These are phyloP conservation scores for Coemansia sp. DNA, from an alignment of 192 early-diverging fungal species.

Conservation along the genomic window DNA sequence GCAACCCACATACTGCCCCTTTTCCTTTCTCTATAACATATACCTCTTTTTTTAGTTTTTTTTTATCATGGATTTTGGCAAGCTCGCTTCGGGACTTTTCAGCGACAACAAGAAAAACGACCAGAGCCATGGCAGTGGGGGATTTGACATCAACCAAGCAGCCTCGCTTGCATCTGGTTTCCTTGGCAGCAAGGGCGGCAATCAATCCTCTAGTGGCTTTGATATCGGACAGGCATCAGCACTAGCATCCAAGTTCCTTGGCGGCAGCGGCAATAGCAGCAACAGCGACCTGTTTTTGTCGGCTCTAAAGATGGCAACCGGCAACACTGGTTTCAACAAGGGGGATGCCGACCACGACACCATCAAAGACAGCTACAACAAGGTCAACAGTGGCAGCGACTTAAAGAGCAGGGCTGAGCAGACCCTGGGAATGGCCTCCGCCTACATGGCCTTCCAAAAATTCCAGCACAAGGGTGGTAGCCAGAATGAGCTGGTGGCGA, in stretches of 20 bases:
- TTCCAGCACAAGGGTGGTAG: slow-evolving; percentile 29
- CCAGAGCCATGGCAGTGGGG: background rate
- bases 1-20: background rate
- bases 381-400: slow-evolving; percentile 11
- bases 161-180: slow-evolving; percentile 27
- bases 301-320: slow-evolving; percentile 34
- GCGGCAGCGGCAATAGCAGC: slow-evolving; percentile 4
- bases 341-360: slow-evolving; percentile 27
- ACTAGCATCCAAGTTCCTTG: slow-evolving; percentile 30
- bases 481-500: slow-evolving; percentile 41
- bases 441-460: slow-evolving; percentile 45
- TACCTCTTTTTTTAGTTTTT: background rate
- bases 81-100: slow-evolving; percentile 18
- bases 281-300: slow-evolving; percentile 15
- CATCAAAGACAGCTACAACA: slow-evolving; percentile 33
- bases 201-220: slow-evolving; percentile 14
- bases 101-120: background rate
- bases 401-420: slow-evolving; percentile 32
- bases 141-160: slow-evolving; percentile 28
- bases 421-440: slow-evolving; percentile 43
- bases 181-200: slow-evolving; percentile 16
- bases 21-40: background rate
- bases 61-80: slow-evolving; percentile 36
- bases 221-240: slow-evolving; percentile 19
- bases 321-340: slow-evolving; percentile 33